Evolutionary conservation across 495 filamentous ascomycete genomes (phyloP).

Genomic region (Aspergillus affinis): DNA sequence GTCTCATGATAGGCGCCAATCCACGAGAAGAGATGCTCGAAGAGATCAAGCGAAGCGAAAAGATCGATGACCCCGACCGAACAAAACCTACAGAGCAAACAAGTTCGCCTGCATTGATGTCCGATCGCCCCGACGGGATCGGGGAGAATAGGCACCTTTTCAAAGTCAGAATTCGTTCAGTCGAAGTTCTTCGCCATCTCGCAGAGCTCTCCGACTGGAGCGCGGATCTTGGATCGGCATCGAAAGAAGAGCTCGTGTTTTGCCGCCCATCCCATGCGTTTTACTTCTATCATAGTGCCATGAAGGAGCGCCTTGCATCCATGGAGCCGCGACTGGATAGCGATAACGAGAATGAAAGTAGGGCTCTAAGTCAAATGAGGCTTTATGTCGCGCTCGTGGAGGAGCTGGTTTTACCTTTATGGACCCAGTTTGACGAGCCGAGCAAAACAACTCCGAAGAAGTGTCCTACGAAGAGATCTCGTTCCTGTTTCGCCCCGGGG

Average conservation of each 20-base stretch:
- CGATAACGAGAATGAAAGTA: not conserved
- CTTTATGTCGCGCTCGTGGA: not conserved
- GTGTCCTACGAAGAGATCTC: slow-evolving; percentile 1
- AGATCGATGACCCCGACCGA: not conserved
- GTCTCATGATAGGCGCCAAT: not conserved
- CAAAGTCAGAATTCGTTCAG: not conserved
- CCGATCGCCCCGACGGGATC: not conserved
- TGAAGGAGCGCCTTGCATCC: not conserved
- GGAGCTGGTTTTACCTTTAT: not conserved
- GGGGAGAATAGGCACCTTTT: not conserved
- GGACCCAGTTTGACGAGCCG: not conserved
- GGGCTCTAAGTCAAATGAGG: not conserved
- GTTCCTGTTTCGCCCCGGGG: not conserved
- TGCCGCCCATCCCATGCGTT: not conserved
- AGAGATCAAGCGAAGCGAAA: not conserved
- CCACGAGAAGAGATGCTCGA: not conserved
- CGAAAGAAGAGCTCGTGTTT: not conserved
- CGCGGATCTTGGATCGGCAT: not conserved
- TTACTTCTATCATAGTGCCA: not conserved
- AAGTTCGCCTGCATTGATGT: not conserved
- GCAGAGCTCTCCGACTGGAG: slow-evolving; percentile 1
- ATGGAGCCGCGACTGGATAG: not conserved
- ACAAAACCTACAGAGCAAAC: not conserved
- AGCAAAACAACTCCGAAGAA: slow-evolving; percentile 1
- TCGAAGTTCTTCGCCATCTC: not conserved